phyloP scores from a whole-genome alignment of 2,329 filamentous ascomycete genomes.

The Epichloe gansuensis region DNA sequence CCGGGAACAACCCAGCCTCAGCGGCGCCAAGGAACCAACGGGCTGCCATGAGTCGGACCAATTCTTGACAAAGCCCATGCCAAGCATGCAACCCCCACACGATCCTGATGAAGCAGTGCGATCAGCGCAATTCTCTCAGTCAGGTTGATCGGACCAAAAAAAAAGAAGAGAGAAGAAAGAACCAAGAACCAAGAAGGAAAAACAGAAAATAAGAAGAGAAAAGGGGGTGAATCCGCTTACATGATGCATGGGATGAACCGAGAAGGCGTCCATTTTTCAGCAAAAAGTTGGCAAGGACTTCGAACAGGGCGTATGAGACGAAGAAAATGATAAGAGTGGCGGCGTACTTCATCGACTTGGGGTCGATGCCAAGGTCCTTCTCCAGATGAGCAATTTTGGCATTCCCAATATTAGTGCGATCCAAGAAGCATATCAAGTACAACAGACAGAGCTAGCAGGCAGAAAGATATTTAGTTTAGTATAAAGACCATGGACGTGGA shows the following conservation, averaged over 20 bases:
- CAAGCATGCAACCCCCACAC: conserved; percentile 58
- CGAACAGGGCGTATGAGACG: conserved; percentile 70
- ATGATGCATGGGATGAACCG: conserved; percentile 77
- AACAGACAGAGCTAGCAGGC: conserved; percentile 46
- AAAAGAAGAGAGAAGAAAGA: neutral
- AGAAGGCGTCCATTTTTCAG: conserved; percentile 66
- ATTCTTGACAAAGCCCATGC: conserved; percentile 54
- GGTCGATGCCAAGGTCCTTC: conserved; percentile 35
- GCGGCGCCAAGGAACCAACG: conserved; percentile 61
- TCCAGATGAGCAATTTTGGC: conserved; percentile 46
- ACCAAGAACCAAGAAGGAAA: too few species aligned
- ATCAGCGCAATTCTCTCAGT: neutral
- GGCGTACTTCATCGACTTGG: conserved; percentile 56
- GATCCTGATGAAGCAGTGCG: conserved; percentile 28
- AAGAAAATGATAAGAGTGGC: conserved; percentile 73
- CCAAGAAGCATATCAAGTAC: conserved; percentile 64
- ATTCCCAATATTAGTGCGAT: conserved; percentile 66
- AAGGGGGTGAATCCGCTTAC: conserved; percentile 25
- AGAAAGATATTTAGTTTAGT: conserved; percentile 1
- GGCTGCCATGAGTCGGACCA: conserved; percentile 53
- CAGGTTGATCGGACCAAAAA: neutral
- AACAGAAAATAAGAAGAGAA: neutral
- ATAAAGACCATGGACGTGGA: neutral
- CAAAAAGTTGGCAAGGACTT: conserved; percentile 66
- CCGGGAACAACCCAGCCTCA: conserved; percentile 66